Evolutionary conservation across 495 filamentous ascomycete genomes (phyloP), one percentile per base, ranked within the genome.

Genomic region (Aspergillus sclerotiicarbonarius): DNA sequence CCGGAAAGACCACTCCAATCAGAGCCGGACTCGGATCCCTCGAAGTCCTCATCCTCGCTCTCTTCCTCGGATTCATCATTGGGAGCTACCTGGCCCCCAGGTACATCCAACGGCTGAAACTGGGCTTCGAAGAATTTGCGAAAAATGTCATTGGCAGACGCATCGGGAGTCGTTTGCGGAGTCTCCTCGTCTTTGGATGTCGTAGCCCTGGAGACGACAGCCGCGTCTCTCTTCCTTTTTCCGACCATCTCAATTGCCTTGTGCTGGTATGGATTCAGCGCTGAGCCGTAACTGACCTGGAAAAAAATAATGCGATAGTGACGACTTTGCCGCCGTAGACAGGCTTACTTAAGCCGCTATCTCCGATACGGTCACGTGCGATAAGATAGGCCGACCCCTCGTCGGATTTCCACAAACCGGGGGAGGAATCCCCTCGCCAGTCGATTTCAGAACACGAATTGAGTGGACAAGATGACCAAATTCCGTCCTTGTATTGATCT

Each of bases 401-500:
- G 61, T 60, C 30, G 54, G 54, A 57, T 58, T 30, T 59, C 46
- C 62, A 60, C 57, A 55, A 50, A 43, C 47, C n/a, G 57, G 53
- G 16, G 25, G 48, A 51, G 25, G 47, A 50, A n/a, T 57, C 30
- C 51, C 47, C 51, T 32, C 56, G 58, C 19, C 15, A 43, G 43
- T 50, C 21, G 43, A 0, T 45, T 46, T 3, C 21, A 62, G 20
- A 18, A 18, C 9, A 48, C 20, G 20, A 33, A 58, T 60, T 53
- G 41, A 57, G 58, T 43, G 48, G 19, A 13, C 30, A 79, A 67
- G 57, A 98, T 98, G 94, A 97, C 95, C 4, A 83, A 85, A 66
- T 98, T 98, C 71, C 82, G 94, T 13, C 95, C 94, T 15, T 98
- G 94, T 70, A 98, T 98, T 71, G 94, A 98, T 74, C 82, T 98